Evolutionary conservation across 495 filamentous ascomycete species (phyloP), one percentile per base, ranked within the genome.

Genomic region (Xylaria acuta): DNA sequence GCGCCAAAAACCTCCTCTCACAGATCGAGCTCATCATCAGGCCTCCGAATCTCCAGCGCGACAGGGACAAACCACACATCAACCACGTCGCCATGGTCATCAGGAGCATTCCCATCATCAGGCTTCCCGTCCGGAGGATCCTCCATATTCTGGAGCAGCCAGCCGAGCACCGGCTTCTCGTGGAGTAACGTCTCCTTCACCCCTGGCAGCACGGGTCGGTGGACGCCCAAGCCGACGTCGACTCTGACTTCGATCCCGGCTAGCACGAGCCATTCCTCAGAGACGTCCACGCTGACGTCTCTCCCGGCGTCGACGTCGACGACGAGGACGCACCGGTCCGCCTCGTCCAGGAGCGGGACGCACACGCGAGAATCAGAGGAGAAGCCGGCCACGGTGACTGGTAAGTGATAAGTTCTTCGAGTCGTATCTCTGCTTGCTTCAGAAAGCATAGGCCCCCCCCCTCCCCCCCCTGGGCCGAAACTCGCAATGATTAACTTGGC

Each of bases 121-220:
- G 69, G 45, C 25, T 27, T 41, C 47, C 49, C 66, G 18, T 45
- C 58, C 49, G 59, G 45, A 20, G 69, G 69, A 25, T 64, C 69
- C n/a, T 64, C 69, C 18, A 22, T 12, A 22, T 16, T 56, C 32
- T 53, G 27, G 58, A 53, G 27, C 54, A 38, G 54, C 30, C 45
- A 40, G 59, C 58, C 45, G 6, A 64, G 12, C 16, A 32, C 47
- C 0, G 69, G 69, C 2, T 25, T 64, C 20, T 71, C 69, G 0
- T 71, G 69, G 69, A 53, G 69, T 14, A 71, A 71, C 60, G 49
- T 36, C 45, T 64, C 69, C 3, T 64, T 64, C 69, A 71, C 69
- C 22, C 45, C 59, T 5, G 69, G 69, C 20, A 63, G 58, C 34
- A 64, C 68, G 59, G 12, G 34, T 22, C 32, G 54, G 1, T 63